Conservation (phyloP, 2,329 filamentous ascomycete species). For the Paradendryphiella salina region DNA sequence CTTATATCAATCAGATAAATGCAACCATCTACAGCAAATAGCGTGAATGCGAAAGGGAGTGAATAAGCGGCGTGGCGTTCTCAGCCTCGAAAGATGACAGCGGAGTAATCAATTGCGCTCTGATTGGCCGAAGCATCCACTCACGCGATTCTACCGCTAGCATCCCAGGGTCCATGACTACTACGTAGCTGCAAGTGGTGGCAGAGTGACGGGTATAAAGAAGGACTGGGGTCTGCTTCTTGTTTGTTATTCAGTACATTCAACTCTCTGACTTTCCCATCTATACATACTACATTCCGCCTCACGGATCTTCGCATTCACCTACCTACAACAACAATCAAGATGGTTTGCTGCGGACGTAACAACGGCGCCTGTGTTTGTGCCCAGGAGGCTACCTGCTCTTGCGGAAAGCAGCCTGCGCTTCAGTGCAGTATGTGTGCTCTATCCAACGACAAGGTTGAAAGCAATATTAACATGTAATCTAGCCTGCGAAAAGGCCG, state of each 20-base stretch:
- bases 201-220: conserved; percentile 27
- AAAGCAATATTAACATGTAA: conserved; percentile 13
- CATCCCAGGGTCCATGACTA: conserved; percentile 23
- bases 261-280: conserved; percentile 2
- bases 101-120: conserved; percentile 35
- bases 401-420: conserved; percentile 85
- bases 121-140: conserved; percentile 32
- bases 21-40: conserved; percentile 27
- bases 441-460: conserved; percentile 10
- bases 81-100: conserved; percentile 17
- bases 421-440: conserved; percentile 68
- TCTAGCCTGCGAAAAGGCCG: conserved; percentile 70
- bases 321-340: conserved; percentile 23
- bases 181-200: conserved; percentile 15
- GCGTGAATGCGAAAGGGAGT: conserved; percentile 18
- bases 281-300: neutral
- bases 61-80: conserved; percentile 31
- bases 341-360: conserved; percentile 62
- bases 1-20: conserved; percentile 16
- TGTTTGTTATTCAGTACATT: conserved; percentile 7
- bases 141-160: conserved; percentile 27
- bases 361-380: conserved; percentile 61
- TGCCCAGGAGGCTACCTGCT: conserved; percentile 69
- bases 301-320: neutral
- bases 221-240: conserved; percentile 10